Base-by-base conservation (phyloP, 495 filamentous ascomycete genomes). In the Penicillium silybi region DNA sequence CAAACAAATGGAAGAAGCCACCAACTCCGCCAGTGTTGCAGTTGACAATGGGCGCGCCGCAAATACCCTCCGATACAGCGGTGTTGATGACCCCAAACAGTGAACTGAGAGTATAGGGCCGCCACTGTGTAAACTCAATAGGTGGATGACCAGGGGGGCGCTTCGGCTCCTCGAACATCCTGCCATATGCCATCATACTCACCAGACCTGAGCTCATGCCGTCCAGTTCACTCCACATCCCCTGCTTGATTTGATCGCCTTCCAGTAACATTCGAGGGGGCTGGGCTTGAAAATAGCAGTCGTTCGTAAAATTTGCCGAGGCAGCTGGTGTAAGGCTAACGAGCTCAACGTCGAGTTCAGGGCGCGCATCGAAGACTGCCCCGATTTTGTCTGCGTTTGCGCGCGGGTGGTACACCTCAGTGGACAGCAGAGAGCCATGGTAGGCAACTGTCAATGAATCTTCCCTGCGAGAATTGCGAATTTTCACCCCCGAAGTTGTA, bases 241-340 rank as follows among this genome's bases (percentile, higher is more conserved):
- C 9, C 8, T 37, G 8, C 8, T 37, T 37, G 34, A 37, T 37
- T 37, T 37, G 8, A 37, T 37, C 16, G 34, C 34, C 34, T 37
- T 37, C 34, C 8, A 13, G 8, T 37, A 59, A 34, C 7, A 8
- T 17, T 6, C 23, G 15, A 43, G 53, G 61, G 8, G 57, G 45
- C 41, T 66, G 43, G 22, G 63, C 61, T 50, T 66, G 61, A 37
- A 66, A 66, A 45, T 64, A 61, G 23, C 41, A 58, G 29, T n/a
- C 25, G 35, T 66, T 66, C 3, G 44, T 57, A 40, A 61, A 66
- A 27, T 46, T 61, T 25, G 32, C 42, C 10, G 54, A 54, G 35
- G 56, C 44, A 42, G 48, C 49, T 19, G 61, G 54, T 45, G 57
- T 61, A 19, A 66, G 63, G 13, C 46, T 40, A 29, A 61, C 57